phyloP scores from a whole-genome alignment of 139 green algal species.

The Axilococcus clingmanii region DNA sequence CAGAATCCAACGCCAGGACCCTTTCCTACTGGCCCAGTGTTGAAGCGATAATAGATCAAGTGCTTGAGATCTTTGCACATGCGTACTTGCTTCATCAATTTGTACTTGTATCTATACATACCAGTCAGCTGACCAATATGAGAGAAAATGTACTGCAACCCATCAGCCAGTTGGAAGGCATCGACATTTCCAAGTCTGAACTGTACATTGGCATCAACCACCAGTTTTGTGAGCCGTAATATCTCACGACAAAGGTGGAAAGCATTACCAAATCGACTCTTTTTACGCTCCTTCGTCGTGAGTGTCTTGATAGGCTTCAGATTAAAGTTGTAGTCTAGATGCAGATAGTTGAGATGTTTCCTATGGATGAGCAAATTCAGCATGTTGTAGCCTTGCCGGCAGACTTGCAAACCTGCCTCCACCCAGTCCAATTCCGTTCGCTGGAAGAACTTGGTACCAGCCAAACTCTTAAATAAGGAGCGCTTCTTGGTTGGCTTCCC shows the following conservation, averaged over 20 bases:
- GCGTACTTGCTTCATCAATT: conserved; percentile 98
- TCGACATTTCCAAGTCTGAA: conserved; percentile 96
- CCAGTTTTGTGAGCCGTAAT: conserved; percentile 97
- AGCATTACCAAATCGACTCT: conserved; percentile 96
- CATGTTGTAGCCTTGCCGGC: conserved; percentile 99
- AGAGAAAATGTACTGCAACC: conserved; percentile 98
- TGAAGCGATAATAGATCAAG: conserved; percentile 99
- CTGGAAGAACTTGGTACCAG: conserved; percentile 99
- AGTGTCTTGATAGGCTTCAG: conserved; percentile 99
- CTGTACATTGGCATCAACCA: conserved; percentile 95
- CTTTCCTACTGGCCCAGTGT: conserved; percentile 95
- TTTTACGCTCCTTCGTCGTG: conserved; percentile 99
- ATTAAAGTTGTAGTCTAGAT: conserved; percentile 99
- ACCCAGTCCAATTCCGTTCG: conserved; percentile 98
- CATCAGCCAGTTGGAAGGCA: conserved; percentile 97
- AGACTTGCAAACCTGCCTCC: conserved; percentile 97
- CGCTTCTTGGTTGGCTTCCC: conserved; percentile 93
- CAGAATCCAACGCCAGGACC: conserved; percentile 98
- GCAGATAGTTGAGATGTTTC: conserved; percentile 99
- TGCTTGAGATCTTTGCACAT: conserved; percentile 99
- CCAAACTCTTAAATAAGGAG: conserved; percentile 81
- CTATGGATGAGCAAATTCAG: conserved; percentile 99
- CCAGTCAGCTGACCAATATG: conserved; percentile 98
- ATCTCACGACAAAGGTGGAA: conserved; percentile 99
- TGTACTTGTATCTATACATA: conserved; percentile 98